A percentile compares a stretch with the other conserved stretches of the same genome.
These are phyloP conservation scores for Solanum hybrid DNA, from an alignment of 305 asterid genomes.

Conservation along the genomic window DNA sequence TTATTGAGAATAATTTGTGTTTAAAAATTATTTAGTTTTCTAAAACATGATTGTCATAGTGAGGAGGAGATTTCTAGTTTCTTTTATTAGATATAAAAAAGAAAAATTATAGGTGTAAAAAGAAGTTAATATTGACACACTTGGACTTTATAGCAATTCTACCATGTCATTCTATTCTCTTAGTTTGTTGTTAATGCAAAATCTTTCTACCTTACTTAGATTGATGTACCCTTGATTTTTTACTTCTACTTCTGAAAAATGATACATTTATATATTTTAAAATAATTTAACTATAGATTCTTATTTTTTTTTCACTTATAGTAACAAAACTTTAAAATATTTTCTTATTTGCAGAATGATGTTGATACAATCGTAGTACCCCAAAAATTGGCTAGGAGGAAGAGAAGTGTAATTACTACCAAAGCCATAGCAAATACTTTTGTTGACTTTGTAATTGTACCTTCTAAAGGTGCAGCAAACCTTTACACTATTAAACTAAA, in stretches of 20 bases:
- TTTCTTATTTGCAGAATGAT: not conserved
- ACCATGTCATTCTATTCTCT: not conserved
- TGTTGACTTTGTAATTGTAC: not conserved
- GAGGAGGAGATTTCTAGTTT: not conserved
- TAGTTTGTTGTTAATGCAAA: not conserved
- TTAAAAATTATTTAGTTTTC: not conserved
- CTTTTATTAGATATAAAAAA: not conserved
- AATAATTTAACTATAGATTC: not conserved
- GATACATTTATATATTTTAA: no score
- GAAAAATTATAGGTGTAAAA: not conserved
- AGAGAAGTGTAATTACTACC: not conserved
- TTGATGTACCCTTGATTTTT: not conserved
- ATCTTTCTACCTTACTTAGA: not conserved
- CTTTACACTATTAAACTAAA: not conserved
- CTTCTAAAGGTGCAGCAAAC: not conserved
- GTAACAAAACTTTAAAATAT: no score
- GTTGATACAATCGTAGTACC: not conserved
- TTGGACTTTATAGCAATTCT: not conserved
- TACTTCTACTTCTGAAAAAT: no score
- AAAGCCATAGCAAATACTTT: not conserved
- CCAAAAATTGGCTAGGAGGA: not conserved
- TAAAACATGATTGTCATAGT: not conserved
- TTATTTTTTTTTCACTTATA: not conserved
- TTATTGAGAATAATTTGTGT: not conserved
- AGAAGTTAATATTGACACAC: not conserved